Base-by-base conservation (phyloP, 805 yeast species). In the Metschnikowia shivogae region DNA sequence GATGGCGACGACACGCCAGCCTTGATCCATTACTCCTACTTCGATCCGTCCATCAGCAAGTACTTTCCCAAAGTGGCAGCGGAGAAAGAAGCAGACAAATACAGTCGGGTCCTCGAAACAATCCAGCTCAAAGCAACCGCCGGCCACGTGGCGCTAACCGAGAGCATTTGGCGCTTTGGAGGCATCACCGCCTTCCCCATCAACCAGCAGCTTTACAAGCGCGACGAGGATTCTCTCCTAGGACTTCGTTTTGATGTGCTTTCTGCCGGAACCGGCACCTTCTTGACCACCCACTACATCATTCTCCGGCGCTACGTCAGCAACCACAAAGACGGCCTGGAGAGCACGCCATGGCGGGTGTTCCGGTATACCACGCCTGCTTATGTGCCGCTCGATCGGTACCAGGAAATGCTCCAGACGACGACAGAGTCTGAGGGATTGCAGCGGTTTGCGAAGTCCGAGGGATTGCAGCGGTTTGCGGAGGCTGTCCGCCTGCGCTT, bases 181-280 rank as follows among this genome's bases (percentile, higher is more conserved):
- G 81, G 82, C 1, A 54, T 74, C 27, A 77, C 82, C 0, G 74
- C 74, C 0, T 78, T 78, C 44, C 78, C 80, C 0, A 64, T 78
- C 34, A 74, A 74, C 49, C 65, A 64, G 45, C 47, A 46, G 14
- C 45, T 65, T 20, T 63, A 64, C 39, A 65, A 56, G 9, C 45
- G 52, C 0, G 45, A 42, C 13, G 56, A 52, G 33, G 68, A 63
- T 8, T 56, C 60, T 9, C 56, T 68, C 30, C 47, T 78, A 27
- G 84, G 84, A 0, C 49, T 78, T 6, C 58, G 84, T n/a, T 77
- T 77, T 52, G 84, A 78, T 47, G 53, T 68, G 2, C 70, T 64
- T 49, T 57, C 64, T 2, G 49, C 53, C 12, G 29, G 45, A 2
- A 59, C 60, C 31, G 13, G 30, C 19, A 36, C 13, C 29, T 78